Percentiles rank a stretch among this genome's conserved stretches.
Evolutionary conservation across 202 grass and related monocot species (phyloP).

Genomic region (Bolboschoenoplectus hybrid): DNA sequence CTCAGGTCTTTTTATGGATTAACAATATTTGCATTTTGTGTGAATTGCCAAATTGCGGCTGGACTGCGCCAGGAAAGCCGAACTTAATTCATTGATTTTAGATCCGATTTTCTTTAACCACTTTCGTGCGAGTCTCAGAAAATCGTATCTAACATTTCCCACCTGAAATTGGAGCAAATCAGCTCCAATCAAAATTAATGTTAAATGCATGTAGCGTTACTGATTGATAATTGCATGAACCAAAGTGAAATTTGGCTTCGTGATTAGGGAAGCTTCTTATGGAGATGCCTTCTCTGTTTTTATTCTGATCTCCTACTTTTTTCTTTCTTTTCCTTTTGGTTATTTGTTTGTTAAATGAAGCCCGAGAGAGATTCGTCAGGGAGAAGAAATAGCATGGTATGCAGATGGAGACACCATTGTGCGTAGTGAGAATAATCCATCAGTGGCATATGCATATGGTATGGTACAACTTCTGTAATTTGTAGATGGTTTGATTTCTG

Average conservation of each 20-base stretch:
- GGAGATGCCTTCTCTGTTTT: slow-evolving; percentile 26
- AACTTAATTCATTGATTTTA: not conserved
- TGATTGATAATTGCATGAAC: slow-evolving; percentile 1
- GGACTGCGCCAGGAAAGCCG: slow-evolving; percentile 26
- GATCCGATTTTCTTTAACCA: not conserved
- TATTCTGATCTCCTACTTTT: not conserved
- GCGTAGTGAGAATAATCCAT: slow-evolving; percentile 86
- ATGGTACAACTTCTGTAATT: slow-evolving; percentile 40
- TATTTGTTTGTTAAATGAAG: slow-evolving; percentile 49
- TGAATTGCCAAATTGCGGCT: slow-evolving; percentile 51
- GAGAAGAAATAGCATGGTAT: slow-evolving; percentile 98
- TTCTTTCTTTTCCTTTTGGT: not conserved
- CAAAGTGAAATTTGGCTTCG: not conserved
- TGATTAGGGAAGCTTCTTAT: not conserved
- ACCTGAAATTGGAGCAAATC: slow-evolving; percentile 19
- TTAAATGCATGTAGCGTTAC: slow-evolving; percentile 7
- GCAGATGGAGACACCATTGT: slow-evolving; percentile 92
- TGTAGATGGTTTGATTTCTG: slow-evolving; percentile 33
- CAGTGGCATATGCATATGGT: slow-evolving; percentile 91
- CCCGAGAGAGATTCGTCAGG: slow-evolving; percentile 93
- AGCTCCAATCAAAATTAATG: not conserved
- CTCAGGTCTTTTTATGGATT: slow-evolving; percentile 58
- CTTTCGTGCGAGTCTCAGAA: not conserved
- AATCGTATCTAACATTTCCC: not conserved
- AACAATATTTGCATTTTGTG: slow-evolving; percentile 5